Conservation (phyloP, 2,329 filamentous ascomycete species). For the Kalaharituber pfeilii region DNA sequence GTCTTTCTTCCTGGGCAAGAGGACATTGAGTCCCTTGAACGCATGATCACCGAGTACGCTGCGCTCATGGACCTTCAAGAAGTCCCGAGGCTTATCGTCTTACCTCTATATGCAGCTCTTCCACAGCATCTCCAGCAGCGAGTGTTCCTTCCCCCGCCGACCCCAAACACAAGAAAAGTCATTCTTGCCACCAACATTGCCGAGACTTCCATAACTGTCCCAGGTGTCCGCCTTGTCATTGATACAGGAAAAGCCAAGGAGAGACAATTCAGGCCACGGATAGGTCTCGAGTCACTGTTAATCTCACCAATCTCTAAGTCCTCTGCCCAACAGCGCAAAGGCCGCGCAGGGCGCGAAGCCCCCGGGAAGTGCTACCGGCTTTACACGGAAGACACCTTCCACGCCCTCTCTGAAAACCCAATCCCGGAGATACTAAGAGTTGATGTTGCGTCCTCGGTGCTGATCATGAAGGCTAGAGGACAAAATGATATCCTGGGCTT, state of each 20-base stretch:
- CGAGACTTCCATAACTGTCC: conserved; percentile 93
- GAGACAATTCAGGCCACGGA: conserved; percentile 68
- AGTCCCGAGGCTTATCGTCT: conserved; percentile 43
- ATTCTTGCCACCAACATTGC: conserved; percentile 93
- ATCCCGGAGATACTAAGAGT: conserved; percentile 80
- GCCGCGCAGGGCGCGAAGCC: conserved; percentile 82
- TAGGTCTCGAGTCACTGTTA: conserved; percentile 80
- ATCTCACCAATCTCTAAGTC: conserved; percentile 85
- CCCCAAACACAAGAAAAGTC: conserved; percentile 64
- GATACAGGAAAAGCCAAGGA: conserved; percentile 89
- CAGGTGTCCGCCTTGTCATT: conserved; percentile 77
- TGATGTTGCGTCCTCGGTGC: conserved; percentile 66
- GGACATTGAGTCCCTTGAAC: conserved; percentile 68
- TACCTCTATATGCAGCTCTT: conserved; percentile 79
- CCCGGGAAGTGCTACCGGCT: conserved; percentile 78
- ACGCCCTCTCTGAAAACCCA: conserved; percentile 49
- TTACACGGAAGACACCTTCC: conserved; percentile 58
- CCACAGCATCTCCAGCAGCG: conserved; percentile 71
- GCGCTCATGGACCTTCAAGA: conserved; percentile 58
- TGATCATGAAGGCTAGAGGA: conserved; percentile 87
- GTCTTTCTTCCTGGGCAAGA: conserved; percentile 89
- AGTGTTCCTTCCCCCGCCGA: conserved; percentile 60
- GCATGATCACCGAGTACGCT: conserved; percentile 64
- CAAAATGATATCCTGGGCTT: conserved; percentile 68
- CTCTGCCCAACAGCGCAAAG: conserved; percentile 76